Conservation (phyloP, 78 protist genomes). For the Monosiga brevicollis region DNA sequence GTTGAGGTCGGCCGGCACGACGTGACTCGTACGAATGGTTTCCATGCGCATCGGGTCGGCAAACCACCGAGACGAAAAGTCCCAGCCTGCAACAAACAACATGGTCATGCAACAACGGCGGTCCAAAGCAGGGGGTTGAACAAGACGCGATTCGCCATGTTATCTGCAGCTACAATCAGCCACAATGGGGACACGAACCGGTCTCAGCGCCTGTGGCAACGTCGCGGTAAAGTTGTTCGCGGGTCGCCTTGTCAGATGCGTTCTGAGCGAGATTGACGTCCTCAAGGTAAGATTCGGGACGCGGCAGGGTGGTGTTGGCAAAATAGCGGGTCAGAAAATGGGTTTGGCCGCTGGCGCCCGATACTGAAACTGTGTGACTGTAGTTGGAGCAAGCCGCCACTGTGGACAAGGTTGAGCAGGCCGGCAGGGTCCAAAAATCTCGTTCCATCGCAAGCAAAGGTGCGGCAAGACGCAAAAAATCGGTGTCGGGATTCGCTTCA, state of each 20-base stretch:
- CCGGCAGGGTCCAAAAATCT: too few species aligned
- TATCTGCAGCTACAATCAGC: too few species aligned
- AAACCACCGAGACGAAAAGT: constrained; percentile 49
- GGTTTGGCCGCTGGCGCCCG: not conserved
- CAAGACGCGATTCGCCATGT: too few species aligned
- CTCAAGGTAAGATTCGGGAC: constrained; percentile 38
- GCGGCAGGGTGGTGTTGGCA: not conserved
- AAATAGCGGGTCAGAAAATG: constrained; percentile 37
- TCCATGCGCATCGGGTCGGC: not conserved
- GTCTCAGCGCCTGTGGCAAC: constrained; percentile 56
- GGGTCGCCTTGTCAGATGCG: not conserved
- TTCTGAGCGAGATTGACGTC: constrained; percentile 11
- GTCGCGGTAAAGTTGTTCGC: not conserved
- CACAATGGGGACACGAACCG: too few species aligned
- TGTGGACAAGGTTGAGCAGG: too few species aligned
- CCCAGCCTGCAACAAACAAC: constrained; percentile 46
- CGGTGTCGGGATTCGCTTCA: too few species aligned
- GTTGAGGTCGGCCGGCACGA: constrained; percentile 61
- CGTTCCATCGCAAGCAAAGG: too few species aligned
- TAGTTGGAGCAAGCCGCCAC: too few species aligned
- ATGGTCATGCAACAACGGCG: too few species aligned
- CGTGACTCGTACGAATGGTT: constrained; percentile 4
- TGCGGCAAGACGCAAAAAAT: too few species aligned
- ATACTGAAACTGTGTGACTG: too few species aligned
- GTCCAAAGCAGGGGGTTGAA: too few species aligned